Evolutionary conservation across 1,284 basidiomycete genomes (phyloP), one percentile per base, ranked within the genome.

Genomic region (Cystobasidium sp.): DNA sequence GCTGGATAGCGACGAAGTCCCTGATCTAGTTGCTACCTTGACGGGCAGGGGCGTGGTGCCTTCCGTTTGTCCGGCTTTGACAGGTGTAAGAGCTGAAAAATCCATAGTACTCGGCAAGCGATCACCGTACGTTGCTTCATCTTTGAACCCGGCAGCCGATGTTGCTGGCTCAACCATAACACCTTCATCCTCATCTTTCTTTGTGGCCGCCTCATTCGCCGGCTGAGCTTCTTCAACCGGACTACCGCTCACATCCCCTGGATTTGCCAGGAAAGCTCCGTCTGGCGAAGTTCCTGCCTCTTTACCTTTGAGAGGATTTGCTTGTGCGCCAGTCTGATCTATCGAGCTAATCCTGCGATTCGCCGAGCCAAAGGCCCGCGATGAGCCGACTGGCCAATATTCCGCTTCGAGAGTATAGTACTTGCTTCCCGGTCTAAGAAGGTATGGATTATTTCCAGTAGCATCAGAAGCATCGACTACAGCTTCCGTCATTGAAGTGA

Each of bases 401-500:
- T 76, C 75, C 6, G 75, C 71, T 43, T 66, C 56, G 7, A 76
- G 59, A 20, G 68, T 67, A 37, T 43, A 74, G 44, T 73, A 76
- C 31, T 76, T 76, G 39, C 61, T 68, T 20, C 75, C 75, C 9
- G 62, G 56, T 20, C 37, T 43, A 10, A 76, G 63, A 14, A 53
- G 31, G 44, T 74, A 76, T 10, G 70, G 75, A 39, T 76, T 76
- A 6, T 20, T 62, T 7, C 49, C 53, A n/a, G 44, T 41, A 18
- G 41, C 43, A 18, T 66, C 76, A 52, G 76, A 79, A 1, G 78
- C 56, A 16, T 79, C 79, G 3, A 82, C 82, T 5, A 83, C 80
- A 22, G 80, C 78, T 56, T 83, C 81, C 3, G 78, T 77, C 66
- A 84, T 80, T 6, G 78, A 74, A 0, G 80, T 79, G 68, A 84